Percentiles rank a stretch among this genome's conserved stretches.
Conservation (phyloP, 2,329 filamentous ascomycete species). For the Rhytidhysteron rufulum region DNA sequence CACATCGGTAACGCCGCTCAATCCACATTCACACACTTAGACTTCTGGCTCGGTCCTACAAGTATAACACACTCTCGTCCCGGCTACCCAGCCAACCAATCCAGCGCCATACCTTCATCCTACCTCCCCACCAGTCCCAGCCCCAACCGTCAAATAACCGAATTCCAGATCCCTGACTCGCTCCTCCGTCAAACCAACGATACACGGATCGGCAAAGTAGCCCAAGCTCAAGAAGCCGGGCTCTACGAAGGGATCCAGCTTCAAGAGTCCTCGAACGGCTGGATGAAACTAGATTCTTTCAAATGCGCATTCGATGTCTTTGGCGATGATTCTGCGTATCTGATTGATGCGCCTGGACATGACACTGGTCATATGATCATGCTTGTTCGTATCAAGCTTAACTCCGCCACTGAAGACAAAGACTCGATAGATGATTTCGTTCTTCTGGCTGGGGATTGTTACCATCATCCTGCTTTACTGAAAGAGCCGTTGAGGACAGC, state of each 20-base stretch:
- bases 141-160: constrained; percentile 42
- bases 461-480: constrained; percentile 25
- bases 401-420: constrained; percentile 3
- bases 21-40: constrained; percentile 30
- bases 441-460: constrained; percentile 28
- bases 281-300: constrained; percentile 40
- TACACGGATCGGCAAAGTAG: constrained; percentile 21
- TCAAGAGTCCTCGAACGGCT: constrained; percentile 15
- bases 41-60: constrained; percentile 37
- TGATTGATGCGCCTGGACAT: constrained; percentile 52
- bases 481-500: constrained; percentile 23
- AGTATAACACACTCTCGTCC: constrained; percentile 28
- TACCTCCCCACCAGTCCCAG: constrained; percentile 41
- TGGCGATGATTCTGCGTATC: constrained; percentile 45
- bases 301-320: constrained; percentile 47
- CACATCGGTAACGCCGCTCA: constrained; percentile 32
- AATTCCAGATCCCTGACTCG: constrained; percentile 27
- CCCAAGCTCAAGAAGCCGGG: constrained; percentile 15
- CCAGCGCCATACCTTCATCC: constrained; percentile 34
- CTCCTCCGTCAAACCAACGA: constrained; percentile 17
- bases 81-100: constrained; percentile 21
- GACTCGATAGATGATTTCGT: constrained; percentile 20
- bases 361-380: constrained; percentile 49
- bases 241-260: constrained; percentile 25
- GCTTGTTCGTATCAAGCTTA: constrained; percentile 20